Evolutionary conservation across 1,284 basidiomycete species (phyloP), one percentile per base, ranked within the genome.

Genomic region (Singerocomus inundabilis): DNA sequence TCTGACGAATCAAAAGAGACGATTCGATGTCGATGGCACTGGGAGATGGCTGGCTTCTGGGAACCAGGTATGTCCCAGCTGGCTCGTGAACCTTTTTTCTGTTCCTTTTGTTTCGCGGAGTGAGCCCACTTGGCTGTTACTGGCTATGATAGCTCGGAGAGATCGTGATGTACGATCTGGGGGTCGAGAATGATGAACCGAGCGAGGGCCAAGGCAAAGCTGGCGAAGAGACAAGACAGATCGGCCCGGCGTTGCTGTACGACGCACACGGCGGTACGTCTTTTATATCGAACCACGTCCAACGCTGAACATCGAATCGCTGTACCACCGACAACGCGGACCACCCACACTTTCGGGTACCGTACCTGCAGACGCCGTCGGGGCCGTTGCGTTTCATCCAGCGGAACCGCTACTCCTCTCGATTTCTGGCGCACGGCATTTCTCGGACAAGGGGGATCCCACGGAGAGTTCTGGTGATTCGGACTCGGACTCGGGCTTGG

Each of bases 11-110:
- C 93, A 95, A 68, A 82, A 81, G 54, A 70, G 86, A 16, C 68
- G 72, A 25, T 95, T 96, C 61, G 90, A 91, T 57, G 65, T 95
- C 1, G 91, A 96, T 62, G 61, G 78, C 13, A 73, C 77, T 44
- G 93, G 93, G 1, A 75, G 72, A 37, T 86, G 81, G 73, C 60
- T 96, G 24, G 77, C 77, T 26, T 71, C 80, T 1, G 93, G 93
- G 1, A 84, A 85, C 63, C 79, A 87, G 74, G 91, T 89, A 64
- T 52, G 65, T 52, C n/a, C 29, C 13, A 16, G 24, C 10, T 5
- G 52, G 35, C 6, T 43, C 25, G 31, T 44, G 7, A 25, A 15
- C 29, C 33, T 10, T n/a, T 21, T 24, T 25, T n/a, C 4, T 42
- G n/a, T n/a, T n/a, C n/a, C 4, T 12, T 45, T 39, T 31, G 11